Base-by-base conservation (phyloP, 805 yeast genomes). In the Saccharomycopsis sp. region DNA sequence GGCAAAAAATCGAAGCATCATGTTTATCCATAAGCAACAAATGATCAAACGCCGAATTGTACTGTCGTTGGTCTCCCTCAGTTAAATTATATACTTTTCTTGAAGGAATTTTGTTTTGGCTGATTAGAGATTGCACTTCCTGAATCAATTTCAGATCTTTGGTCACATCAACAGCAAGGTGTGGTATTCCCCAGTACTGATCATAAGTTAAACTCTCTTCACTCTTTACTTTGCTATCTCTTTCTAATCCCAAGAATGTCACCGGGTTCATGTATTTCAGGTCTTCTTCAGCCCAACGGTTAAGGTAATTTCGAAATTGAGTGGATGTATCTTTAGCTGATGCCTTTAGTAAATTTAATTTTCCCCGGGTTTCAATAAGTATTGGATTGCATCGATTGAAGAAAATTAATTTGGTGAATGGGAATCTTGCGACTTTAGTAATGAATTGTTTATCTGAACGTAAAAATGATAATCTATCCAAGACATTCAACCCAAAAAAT, bases 1-100 rank as follows among this genome's bases (percentile, higher is more conserved):
- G 93, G 2, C 95, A 81, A 52, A 75, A 81, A 17, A 86, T 58
- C 2, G 85, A 75, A 1, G 88, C 81, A 41, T 81, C 82, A 9
- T 45, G 47, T 32, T 60, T 60, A 2, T 53, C 53, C 9, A 56
- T 31, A 20, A 61, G 21, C 6, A 47, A 47, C n/a, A 61, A 40
- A 14, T 56, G 50, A 8, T 32, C 14, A 6, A 31, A 56, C 24
- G 31, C 47, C 53, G 1, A 44, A 37, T 24, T 55, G 51, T 53
- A 38, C 16, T 4, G 14, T 22, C 3, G 34, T 16, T 21, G 34
- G 42, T 13, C 23, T 17, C 8, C 14, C 19, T 9, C 19, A 6
- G 26, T 11, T 53, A 47, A 14, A 45, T 46, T 44, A 54, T 59
- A 41, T 59, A 53, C 44, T 47, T 4, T 6, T 43, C 16, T 1